Percentiles rank a stretch among this genome's conserved stretches.
Conservation (phyloP, 2,329 filamentous ascomycete genomes). For the Colletotrichum ledebouriae region DNA sequence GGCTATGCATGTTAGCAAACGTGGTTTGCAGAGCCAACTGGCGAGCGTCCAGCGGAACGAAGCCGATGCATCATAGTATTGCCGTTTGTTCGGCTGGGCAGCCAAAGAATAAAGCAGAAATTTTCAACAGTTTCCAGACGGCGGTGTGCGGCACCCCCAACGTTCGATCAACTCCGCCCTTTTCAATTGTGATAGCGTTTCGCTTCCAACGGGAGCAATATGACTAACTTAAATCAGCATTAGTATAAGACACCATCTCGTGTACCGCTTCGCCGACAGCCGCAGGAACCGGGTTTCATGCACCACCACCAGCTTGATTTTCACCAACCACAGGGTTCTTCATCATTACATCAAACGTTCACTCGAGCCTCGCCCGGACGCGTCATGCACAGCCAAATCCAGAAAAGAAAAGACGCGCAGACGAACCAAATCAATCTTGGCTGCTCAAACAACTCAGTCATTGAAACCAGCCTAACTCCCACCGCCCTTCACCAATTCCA, state of each 20-base stretch:
- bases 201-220: background rate
- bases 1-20: slow-evolving; percentile 78
- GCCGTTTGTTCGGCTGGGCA: slow-evolving; percentile 9
- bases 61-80: slow-evolving; percentile 18
- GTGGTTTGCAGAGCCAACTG: slow-evolving; percentile 74
- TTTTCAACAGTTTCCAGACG: slow-evolving; percentile 3
- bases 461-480: slow-evolving; percentile 12
- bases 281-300: slow-evolving; percentile 41
- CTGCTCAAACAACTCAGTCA: slow-evolving; percentile 13
- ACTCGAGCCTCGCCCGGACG: slow-evolving; percentile 28
- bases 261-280: slow-evolving; percentile 26
- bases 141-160: slow-evolving; percentile 1
- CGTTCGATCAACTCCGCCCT: background rate
- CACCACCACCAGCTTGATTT: slow-evolving; percentile 3
- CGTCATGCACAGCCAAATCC: slow-evolving; percentile 23
- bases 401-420: background rate
- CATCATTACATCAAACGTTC: slow-evolving; percentile 25
- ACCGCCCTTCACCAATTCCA: background rate
- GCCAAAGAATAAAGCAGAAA: background rate
- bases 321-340: slow-evolving; percentile 1
- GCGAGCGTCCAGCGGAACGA: slow-evolving; percentile 46
- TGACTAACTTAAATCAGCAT: slow-evolving; percentile 25
- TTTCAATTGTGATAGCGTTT: slow-evolving; percentile 9
- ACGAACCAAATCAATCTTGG: slow-evolving; percentile 17
- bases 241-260: slow-evolving; percentile 5